Evolutionary conservation across 768 basidiomycete species (phyloP).

Genomic region (Boletus insuetus): DNA sequence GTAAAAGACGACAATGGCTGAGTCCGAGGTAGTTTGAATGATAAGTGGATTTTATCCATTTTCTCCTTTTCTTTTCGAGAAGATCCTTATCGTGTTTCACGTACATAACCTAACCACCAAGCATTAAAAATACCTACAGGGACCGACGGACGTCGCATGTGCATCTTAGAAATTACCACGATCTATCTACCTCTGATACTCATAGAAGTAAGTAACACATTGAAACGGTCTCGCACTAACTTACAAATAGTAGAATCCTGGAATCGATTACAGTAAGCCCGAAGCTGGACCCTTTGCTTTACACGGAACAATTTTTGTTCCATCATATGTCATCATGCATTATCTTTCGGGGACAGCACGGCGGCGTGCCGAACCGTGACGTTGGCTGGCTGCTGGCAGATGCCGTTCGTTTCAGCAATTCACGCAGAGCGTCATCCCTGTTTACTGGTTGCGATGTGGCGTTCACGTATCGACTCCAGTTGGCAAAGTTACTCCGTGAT

Average conservation of each 20-base stretch:
- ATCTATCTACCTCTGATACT: no score
- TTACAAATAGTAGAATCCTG: background rate
- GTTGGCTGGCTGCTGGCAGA: background rate
- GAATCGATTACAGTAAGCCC: background rate
- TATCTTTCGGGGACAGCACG: background rate
- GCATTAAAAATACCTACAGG: background rate
- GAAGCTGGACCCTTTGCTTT: background rate
- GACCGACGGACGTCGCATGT: background rate
- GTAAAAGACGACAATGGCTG: background rate
- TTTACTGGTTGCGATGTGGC: background rate
- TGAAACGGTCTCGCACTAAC: background rate
- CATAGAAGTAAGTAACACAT: slow-evolving; percentile 1
- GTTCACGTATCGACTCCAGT: background rate
- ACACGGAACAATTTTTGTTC: slow-evolving; percentile 1
- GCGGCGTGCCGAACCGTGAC: background rate
- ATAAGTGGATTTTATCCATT: background rate
- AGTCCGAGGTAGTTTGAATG: background rate
- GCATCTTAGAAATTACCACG: background rate
- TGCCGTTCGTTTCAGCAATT: background rate
- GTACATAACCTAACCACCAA: background rate
- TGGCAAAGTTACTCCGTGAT: background rate
- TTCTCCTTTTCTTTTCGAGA: background rate
- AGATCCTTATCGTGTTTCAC: background rate
- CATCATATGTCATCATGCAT: background rate
- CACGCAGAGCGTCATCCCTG: background rate